A percentile compares a stretch with the other conserved stretches of the same genome.
Conservation (phyloP, 768 basidiomycete species). For the Kwoniella dejecticola region DNA sequence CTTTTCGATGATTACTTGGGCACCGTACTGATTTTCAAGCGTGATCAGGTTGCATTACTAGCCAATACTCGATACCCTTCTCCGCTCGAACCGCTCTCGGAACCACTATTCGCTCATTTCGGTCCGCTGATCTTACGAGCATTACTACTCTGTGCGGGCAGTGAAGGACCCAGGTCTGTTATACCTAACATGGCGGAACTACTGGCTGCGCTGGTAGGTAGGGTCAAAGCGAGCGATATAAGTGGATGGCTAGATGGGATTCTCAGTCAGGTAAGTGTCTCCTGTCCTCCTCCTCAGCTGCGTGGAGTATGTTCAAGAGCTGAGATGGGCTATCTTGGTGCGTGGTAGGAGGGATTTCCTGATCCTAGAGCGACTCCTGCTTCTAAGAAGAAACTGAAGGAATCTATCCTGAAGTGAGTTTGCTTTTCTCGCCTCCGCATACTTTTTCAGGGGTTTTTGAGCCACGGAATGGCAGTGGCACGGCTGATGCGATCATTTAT, state of each 20-base stretch:
- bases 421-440: too few relatives aligned
- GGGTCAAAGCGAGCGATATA: constrained; percentile 61
- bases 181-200: constrained; percentile 83
- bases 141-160: constrained; percentile 76
- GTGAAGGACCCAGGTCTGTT: constrained; percentile 77
- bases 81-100: constrained; percentile 57
- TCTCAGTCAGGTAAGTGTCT: constrained; percentile 58
- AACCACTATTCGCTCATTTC: constrained; percentile 60
- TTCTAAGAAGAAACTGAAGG: constrained; percentile 71
- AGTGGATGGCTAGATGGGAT: constrained; percentile 74
- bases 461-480: neutral
- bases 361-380: constrained; percentile 71
- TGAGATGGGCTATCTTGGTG: too few relatives aligned
- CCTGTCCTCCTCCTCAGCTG: neutral
- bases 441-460: too few relatives aligned
- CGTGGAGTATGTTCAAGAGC: too few relatives aligned
- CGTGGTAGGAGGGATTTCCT: constrained; percentile 69
- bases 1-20: too few relatives aligned
- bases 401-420: constrained; percentile 48
- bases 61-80: constrained; percentile 62
- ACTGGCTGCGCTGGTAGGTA: constrained; percentile 67
- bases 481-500: neutral
- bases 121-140: constrained; percentile 65
- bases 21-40: constrained; percentile 2
- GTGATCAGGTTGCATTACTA: constrained; percentile 64